A percentile compares a stretch with the other conserved stretches of the same genome.
These are phyloP conservation scores for Epichloe bromicola DNA, from an alignment of 2,329 filamentous ascomycete species.

Conservation along the genomic window DNA sequence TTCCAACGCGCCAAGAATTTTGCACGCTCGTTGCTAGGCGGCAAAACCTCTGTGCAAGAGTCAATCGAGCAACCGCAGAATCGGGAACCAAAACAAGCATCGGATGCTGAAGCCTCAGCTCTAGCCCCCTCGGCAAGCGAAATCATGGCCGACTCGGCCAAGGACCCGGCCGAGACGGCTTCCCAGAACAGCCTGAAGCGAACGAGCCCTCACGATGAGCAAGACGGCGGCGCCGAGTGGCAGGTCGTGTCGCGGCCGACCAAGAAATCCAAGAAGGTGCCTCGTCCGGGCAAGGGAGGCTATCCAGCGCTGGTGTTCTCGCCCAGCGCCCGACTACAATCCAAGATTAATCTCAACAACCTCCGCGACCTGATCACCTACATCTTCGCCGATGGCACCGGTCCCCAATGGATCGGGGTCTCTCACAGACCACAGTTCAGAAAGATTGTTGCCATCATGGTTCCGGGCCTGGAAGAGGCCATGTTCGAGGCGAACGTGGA, in stretches of 20 bases:
- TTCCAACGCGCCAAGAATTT: slow-evolving; percentile 10
- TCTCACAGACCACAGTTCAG: slow-evolving; percentile 49
- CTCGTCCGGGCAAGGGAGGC: slow-evolving; percentile 39
- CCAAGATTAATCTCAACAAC: slow-evolving; percentile 48
- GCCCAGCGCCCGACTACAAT: slow-evolving; percentile 42
- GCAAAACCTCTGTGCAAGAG: slow-evolving; percentile 2
- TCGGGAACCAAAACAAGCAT: not conserved
- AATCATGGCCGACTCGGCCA: slow-evolving; percentile 8
- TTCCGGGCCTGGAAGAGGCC: slow-evolving; percentile 77
- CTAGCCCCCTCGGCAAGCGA: not conserved
- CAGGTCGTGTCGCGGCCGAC: slow-evolving; percentile 38
- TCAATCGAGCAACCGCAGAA: not conserved
- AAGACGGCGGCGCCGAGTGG: slow-evolving; percentile 34
- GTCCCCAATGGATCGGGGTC: slow-evolving; percentile 53
- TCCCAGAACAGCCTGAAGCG: slow-evolving; percentile 34
- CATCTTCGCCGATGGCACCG: slow-evolving; percentile 51
- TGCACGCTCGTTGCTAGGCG: slow-evolving; percentile 6
- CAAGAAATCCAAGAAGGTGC: slow-evolving; percentile 50
- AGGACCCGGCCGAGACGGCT: slow-evolving; percentile 7
- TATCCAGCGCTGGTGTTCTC: slow-evolving; percentile 50
- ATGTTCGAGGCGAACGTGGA: slow-evolving; percentile 63
- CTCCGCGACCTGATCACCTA: slow-evolving; percentile 53
- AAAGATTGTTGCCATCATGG: slow-evolving; percentile 82
- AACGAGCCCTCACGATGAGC: slow-evolving; percentile 28
- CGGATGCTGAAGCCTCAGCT: not conserved